Evolutionary conservation across 1,139 yeast species (phyloP).

Genomic region (Blastobotrys petasosporus): DNA sequence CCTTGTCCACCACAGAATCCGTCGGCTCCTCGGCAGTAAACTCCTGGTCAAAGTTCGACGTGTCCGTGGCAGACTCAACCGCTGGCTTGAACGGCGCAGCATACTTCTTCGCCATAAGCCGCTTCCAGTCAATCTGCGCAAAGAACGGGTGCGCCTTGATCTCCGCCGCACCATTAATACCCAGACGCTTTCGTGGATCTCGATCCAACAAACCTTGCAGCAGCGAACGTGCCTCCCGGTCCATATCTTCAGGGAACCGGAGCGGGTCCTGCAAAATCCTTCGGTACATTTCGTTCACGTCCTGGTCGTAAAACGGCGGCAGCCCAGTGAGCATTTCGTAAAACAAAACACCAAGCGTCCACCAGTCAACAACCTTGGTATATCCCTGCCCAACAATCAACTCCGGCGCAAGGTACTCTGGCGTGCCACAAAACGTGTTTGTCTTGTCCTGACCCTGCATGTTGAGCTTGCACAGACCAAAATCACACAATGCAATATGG

Average conservation of each 20-base stretch:
- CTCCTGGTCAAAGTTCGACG: conserved; percentile 88
- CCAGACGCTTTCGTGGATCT: conserved; percentile 77
- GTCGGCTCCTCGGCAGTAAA: conserved; percentile 91
- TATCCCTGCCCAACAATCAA: conserved; percentile 86
- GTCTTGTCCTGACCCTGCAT: conserved; percentile 88
- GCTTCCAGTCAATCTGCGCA: conserved; percentile 86
- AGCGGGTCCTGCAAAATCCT: conserved; percentile 86
- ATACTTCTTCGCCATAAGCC: conserved; percentile 77
- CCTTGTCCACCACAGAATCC: conserved; percentile 90
- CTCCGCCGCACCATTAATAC: conserved; percentile 73
- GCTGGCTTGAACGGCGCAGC: conserved; percentile 95
- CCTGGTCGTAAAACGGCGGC: conserved; percentile 95
- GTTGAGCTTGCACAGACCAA: conserved; percentile 90
- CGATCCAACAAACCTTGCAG: conserved; percentile 71
- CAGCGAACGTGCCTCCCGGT: conserved; percentile 80
- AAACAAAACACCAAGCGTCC: conserved; percentile 91
- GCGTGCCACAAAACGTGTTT: conserved; percentile 94
- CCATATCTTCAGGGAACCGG: conserved; percentile 83
- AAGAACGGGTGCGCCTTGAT: conserved; percentile 84
- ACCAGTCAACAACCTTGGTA: conserved; percentile 95
- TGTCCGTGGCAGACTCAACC: conserved; percentile 79
- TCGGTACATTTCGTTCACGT: conserved; percentile 89
- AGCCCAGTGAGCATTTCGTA: conserved; percentile 96
- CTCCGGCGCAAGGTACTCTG: conserved; percentile 95
- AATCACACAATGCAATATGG: conserved; percentile 94